Base-by-base conservation (phyloP, 1,139 yeast species). In the Suhomyces ambrosiae region DNA sequence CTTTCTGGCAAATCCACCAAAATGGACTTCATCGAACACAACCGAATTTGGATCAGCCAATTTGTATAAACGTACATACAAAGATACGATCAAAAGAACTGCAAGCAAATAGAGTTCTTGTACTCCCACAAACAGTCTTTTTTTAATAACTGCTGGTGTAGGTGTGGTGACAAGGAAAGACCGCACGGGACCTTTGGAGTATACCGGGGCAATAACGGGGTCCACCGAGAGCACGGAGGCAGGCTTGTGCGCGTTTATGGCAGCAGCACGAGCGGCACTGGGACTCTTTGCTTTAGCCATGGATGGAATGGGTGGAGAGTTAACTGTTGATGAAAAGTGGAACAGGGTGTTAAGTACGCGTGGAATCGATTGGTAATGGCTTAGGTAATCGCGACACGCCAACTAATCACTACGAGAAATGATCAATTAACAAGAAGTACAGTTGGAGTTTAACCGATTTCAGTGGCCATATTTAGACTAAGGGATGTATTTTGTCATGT, bases 21-120 rank as follows among this genome's bases (percentile, higher is more conserved):
- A 84, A 58, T 83, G 89, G 33, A 82, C 89, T 61, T 92, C 98
- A 67, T 92, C 98, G 58, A 92, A 92, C 23, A 92, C 97, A 32
- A 92, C 96, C 28, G 86, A 76, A 46, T 78, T 63, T 12, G 98
- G 98, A 42, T 68, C 60, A 32, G 78, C 72, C 33, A 92, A 60
- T 42, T 76, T 74, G 53, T 75, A 40, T 54, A 58, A 32, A 44
- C 61, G 78, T 35, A 86, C 74, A 32, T 63, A 54, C 7, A 71
- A 47, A 0, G 95, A 77, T 25, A 80, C 57, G 2, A 76, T 49
- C n/a, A 80, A 56, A 37, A 92, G 71, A 2, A 63, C 53, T 1
- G 66, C 68, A 13, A 92, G 37, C 32, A 61, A 52, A 23, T 55
- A 32, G 46, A 50, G 56, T 42, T 71, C 77, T 27, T 52, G 49